A percentile compares a stretch with the other conserved stretches of the same genome.
Conservation (phyloP, 2,329 filamentous ascomycete genomes). For the Pseudogymnoascus sp. region DNA sequence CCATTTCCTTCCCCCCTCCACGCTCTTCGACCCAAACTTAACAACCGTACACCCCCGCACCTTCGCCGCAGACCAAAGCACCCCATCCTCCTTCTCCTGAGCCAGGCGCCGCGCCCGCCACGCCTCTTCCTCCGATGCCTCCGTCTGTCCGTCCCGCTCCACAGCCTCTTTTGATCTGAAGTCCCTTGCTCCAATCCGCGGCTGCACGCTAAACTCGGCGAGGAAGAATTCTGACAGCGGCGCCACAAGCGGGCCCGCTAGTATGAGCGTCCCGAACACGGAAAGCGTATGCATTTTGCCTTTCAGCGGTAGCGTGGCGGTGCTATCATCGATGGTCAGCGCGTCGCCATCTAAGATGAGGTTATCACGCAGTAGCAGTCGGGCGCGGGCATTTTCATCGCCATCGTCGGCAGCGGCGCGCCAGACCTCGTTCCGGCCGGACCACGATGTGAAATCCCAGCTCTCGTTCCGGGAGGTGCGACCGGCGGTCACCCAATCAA, state of each 20-base stretch:
- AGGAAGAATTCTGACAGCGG: conserved; percentile 66
- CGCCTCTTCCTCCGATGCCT: conserved; percentile 35
- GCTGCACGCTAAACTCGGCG: conserved; percentile 66
- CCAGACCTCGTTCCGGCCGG: conserved; percentile 85
- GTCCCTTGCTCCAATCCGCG: conserved; percentile 73
- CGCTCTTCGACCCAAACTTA: conserved; percentile 76
- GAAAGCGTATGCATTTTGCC: conserved; percentile 66
- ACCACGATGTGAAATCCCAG: conserved; percentile 76
- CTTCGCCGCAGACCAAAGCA: conserved; percentile 76
- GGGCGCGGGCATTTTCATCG: conserved; percentile 34
- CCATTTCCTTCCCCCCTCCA: conserved; percentile 77
- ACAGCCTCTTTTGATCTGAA: conserved; percentile 52
- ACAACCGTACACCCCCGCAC: conserved; percentile 80
- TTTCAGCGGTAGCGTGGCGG: conserved; percentile 31
- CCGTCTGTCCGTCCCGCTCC: conserved; percentile 33
- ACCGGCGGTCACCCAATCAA: conserved; percentile 94
- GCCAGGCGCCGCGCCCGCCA: conserved; percentile 50
- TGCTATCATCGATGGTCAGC: conserved; percentile 32
- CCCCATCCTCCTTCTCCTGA: conserved; percentile 48
- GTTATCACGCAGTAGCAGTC: conserved; percentile 77
- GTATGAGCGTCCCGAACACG: conserved; percentile 75
- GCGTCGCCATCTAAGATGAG: conserved; percentile 59
- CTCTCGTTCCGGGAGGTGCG: conserved; percentile 76
- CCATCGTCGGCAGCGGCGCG: conserved; percentile 20
- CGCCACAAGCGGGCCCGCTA: conserved; percentile 64